Evolutionary conservation across 2,329 filamentous ascomycete species (phyloP).

Genomic region (Alternaria dauci): DNA sequence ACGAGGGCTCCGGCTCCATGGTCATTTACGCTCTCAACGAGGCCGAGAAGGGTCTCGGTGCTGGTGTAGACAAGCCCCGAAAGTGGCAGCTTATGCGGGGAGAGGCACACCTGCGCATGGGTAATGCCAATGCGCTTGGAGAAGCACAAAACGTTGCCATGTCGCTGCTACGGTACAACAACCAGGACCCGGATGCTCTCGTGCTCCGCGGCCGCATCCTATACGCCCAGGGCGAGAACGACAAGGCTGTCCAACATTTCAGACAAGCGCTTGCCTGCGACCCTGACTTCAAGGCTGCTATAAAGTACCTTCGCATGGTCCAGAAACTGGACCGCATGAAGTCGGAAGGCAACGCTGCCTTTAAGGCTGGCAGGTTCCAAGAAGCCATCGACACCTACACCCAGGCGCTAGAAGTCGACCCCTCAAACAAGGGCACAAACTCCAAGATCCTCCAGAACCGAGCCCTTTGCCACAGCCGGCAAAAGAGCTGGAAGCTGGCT

Average conservation of each 20-base stretch:
- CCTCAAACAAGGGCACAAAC: conserved; percentile 88
- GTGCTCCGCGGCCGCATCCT: conserved; percentile 87
- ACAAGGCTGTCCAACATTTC: conserved; percentile 92
- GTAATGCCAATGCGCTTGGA: conserved; percentile 83
- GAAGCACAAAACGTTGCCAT: conserved; percentile 95
- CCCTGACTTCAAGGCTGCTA: conserved; percentile 86
- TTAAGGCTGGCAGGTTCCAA: conserved; percentile 84
- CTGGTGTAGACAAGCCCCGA: conserved; percentile 79
- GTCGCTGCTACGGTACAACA: conserved; percentile 83
- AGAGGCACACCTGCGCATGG: conserved; percentile 92
- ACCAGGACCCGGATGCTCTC: conserved; percentile 90
- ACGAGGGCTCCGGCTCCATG: conserved; percentile 86
- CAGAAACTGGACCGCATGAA: conserved; percentile 94
- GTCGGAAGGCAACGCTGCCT: conserved; percentile 88
- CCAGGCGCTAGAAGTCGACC: conserved; percentile 83
- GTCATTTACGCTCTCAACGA: conserved; percentile 89
- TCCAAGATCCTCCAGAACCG: conserved; percentile 95
- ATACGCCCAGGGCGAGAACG: conserved; percentile 92
- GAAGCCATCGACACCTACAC: conserved; percentile 86
- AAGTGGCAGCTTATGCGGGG: conserved; percentile 95
- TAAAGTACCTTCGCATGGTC: conserved; percentile 87
- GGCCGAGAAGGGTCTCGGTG: conserved; percentile 81
- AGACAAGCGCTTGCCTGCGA: conserved; percentile 88
- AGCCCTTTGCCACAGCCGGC: conserved; percentile 81
- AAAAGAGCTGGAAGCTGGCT: conserved; percentile 84